Evolutionary conservation across 176 grass and related monocot genomes (phyloP), one percentile per base, ranked within the genome.

Genomic region (Lolium multiflorum): DNA sequence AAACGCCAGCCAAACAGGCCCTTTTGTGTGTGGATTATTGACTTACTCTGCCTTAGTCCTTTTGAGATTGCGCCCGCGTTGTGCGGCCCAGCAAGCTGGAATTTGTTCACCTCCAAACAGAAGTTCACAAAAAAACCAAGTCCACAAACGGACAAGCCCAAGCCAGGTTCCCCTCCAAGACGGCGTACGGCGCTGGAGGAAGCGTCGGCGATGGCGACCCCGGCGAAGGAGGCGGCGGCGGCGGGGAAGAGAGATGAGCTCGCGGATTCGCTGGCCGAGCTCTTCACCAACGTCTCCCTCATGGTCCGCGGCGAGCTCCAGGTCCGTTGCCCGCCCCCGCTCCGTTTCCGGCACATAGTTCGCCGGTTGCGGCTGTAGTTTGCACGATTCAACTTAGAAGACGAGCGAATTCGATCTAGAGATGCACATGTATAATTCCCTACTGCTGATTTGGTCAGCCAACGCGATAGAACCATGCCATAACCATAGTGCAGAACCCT

Each of bases 281-380:
- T 99, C 85, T 96, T 99, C 97, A 55, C 85, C 75, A 88, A 88
- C 86, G 82, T 96, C 71, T 93, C 97, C 87, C 46, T 87, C 71
- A 99, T 94, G 94, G 88, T 96, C 76, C 90, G 93, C 90, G 90
- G 92, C 82, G 94, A 99, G 86, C 94, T 99, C 46, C 90, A 99
- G 97, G 97, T 94, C 9, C 12, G 52, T n/a, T 6, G 4, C 15
- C 38, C 37, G 59, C 43, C 14, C 20, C 74, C 47, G 22, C 86
- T 5, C 14, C 21, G 56, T 74, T 1, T 47, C 46, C 8, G 46
- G 46, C 46, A 47, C 46, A 47, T 6, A 15, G 26, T 24, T 49
- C 56, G 1, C 63, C 11, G 2, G 7, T 44, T 60, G n/a, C 46
- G 17, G 46, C 47, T 31, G 14, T 31, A 26, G 35, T 44, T 44